These are phyloP conservation scores for Cercospora beticola DNA, from an alignment of 2,329 filamentous ascomycete species.

Conservation along the genomic window DNA sequence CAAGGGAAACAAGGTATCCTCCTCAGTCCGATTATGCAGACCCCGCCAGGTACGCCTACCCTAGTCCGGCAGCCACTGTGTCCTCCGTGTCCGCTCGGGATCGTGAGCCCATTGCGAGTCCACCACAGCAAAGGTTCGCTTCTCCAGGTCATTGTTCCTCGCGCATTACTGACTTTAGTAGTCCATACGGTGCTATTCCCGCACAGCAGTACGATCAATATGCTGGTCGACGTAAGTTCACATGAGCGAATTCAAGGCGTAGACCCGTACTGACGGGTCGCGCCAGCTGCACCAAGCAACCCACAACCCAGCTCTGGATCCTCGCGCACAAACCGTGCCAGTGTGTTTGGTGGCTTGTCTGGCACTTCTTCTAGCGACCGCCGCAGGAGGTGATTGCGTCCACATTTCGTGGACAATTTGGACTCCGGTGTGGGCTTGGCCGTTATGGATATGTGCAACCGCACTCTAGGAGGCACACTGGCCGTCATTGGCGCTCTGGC, in stretches of 20 bases:
- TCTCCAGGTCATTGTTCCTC: conserved; percentile 7
- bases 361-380: conserved; percentile 17
- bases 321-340: conserved; percentile 21
- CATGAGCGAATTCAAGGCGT: conserved; percentile 17
- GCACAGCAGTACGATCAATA: conserved; percentile 34
- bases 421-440: background rate
- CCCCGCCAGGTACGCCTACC: conserved; percentile 37
- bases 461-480: background rate
- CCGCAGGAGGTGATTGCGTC: conserved; percentile 17
- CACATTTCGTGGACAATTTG: background rate
- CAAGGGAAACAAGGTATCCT: conserved; percentile 32
- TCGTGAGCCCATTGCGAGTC: conserved; percentile 33
- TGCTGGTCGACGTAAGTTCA: conserved; percentile 37
- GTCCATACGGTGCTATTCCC: conserved; percentile 31
- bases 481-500: background rate
- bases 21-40: conserved; percentile 35
- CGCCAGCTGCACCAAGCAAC: conserved; percentile 29
- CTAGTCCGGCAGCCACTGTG: conserved; percentile 38
- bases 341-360: conserved; percentile 24
- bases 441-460: background rate
- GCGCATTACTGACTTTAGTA: conserved; percentile 31
- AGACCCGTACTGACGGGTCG: conserved; percentile 28
- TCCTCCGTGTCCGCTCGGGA: conserved; percentile 32
- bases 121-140: conserved; percentile 37
- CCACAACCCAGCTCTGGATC: conserved; percentile 17